A percentile compares a stretch with the other conserved stretches of the same genome.
Conservation (phyloP, 78 protist species). For the Acrasis kona region DNA sequence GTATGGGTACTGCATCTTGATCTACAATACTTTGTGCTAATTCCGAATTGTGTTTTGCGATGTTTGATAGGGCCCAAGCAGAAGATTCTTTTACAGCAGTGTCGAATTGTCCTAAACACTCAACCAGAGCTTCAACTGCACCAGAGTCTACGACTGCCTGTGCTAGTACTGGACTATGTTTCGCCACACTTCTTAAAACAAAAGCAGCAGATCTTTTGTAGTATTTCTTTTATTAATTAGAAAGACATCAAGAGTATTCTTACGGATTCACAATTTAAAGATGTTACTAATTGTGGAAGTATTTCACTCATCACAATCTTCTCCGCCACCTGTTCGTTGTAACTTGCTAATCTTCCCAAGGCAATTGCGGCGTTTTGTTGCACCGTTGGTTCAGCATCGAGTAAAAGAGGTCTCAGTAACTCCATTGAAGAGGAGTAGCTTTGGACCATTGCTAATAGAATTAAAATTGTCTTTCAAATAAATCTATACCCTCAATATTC, state of each 20-base stretch:
- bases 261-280: too few relatives aligned
- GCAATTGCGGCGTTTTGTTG: conserved; percentile 51
- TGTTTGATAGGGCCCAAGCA: conserved; percentile 83
- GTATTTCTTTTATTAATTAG: conserved; percentile 62
- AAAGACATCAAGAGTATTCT: too few relatives aligned
- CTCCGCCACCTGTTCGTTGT: conserved; percentile 76
- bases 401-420: conserved; percentile 70
- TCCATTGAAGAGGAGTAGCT: too few relatives aligned
- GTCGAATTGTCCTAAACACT: conserved; percentile 80
- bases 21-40: conserved; percentile 59
- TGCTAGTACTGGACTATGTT: conserved; percentile 78
- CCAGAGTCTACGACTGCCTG: conserved; percentile 76
- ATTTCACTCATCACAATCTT: conserved; percentile 71
- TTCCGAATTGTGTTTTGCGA: conserved; percentile 53
- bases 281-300: conserved; percentile 69
- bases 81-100: conserved; percentile 86
- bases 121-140: conserved; percentile 71
- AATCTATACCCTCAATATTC: conserved; percentile 66
- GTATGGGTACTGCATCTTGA: conserved; percentile 77
- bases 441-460: too few relatives aligned
- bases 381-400: conserved; percentile 73
- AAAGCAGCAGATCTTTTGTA: conserved; percentile 86
- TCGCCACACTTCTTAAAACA: conserved; percentile 71
- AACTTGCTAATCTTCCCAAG: conserved; percentile 54
- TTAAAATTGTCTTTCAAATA: too few relatives aligned